Conservation (phyloP, 768 basidiomycete species). For the Russula foetens region DNA sequence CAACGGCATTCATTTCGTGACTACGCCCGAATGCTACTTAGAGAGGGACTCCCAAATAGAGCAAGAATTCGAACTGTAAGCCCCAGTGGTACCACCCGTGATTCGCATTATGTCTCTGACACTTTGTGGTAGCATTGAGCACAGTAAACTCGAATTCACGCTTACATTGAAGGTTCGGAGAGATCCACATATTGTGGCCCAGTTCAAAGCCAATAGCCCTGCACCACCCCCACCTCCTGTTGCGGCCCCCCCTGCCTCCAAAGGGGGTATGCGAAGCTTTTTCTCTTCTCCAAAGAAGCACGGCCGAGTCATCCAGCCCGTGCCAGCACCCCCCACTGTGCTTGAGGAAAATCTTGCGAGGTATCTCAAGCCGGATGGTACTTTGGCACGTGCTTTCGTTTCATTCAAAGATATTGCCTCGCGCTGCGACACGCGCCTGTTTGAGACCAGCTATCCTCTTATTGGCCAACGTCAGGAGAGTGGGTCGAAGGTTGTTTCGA, state of each 20-base stretch:
- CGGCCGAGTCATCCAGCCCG: constrained; percentile 36
- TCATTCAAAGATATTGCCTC: constrained; percentile 80
- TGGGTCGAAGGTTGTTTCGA: constrained; percentile 48
- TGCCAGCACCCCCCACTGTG: constrained; percentile 28
- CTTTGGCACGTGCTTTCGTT: constrained; percentile 80
- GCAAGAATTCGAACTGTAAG: constrained; percentile 88
- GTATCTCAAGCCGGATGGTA: constrained; percentile 79
- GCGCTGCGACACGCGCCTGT: constrained; percentile 76
- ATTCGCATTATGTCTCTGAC: not conserved
- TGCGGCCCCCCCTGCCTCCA: constrained; percentile 45
- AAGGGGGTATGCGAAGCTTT: constrained; percentile 64
- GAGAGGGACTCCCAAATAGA: constrained; percentile 55
- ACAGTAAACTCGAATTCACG: constrained; percentile 92
- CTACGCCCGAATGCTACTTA: constrained; percentile 71
- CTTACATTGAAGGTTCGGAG: constrained; percentile 80
- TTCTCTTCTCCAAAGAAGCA: constrained; percentile 70
- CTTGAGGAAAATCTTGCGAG: constrained; percentile 72
- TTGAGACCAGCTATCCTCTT: constrained; percentile 76
- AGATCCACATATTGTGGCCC: constrained; percentile 76
- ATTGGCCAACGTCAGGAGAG: constrained; percentile 64
- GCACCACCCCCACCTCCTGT: constrained; percentile 38
- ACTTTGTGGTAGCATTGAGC: constrained; percentile 57
- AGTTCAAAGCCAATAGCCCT: constrained; percentile 57
- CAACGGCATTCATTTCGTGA: constrained; percentile 95
- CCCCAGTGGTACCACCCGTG: constrained; percentile 6